phyloP scores from a whole-genome alignment of 768 basidiomycete genomes.

The Pulveroboletus sp. region DNA sequence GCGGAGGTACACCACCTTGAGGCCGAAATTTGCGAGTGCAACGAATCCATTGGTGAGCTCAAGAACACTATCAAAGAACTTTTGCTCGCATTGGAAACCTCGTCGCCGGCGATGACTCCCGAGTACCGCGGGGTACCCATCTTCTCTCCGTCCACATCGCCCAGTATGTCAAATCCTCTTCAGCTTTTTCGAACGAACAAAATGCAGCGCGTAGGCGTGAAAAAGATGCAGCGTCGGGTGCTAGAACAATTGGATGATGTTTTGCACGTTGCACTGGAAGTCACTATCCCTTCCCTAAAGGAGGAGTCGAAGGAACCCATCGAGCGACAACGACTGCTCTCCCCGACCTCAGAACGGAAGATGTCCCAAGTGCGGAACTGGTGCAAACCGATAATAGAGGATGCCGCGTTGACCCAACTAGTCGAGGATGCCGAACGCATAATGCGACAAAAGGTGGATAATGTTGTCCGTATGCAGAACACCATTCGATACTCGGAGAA shows the following conservation, averaged over 20 bases:
- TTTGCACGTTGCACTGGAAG: constrained; percentile 69
- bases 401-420: constrained; percentile 76
- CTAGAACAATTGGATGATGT: constrained; percentile 87
- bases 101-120: constrained; percentile 59
- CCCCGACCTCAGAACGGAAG: constrained; percentile 84
- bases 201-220: constrained; percentile 75
- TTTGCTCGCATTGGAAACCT: constrained; percentile 61
- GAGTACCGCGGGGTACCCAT: constrained; percentile 90
- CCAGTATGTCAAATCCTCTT: constrained; percentile 67
- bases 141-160: constrained; percentile 66
- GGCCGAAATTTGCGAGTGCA: constrained; percentile 89
- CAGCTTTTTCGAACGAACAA: constrained; percentile 73
- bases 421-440: constrained; percentile 84
- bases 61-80: constrained; percentile 83
- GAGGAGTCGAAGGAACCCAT: constrained; percentile 90
- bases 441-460: constrained; percentile 91
- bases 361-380: constrained; percentile 80
- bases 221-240: constrained; percentile 74
- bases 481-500: constrained; percentile 97
- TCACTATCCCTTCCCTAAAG: constrained; percentile 83
- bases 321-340: constrained; percentile 85
- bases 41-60: constrained; percentile 87
- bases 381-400: constrained; percentile 81
- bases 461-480: constrained; percentile 92
- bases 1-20: constrained; percentile 94